Conservation (phyloP, 148 eudicot species). For the Silene latifolia region DNA sequence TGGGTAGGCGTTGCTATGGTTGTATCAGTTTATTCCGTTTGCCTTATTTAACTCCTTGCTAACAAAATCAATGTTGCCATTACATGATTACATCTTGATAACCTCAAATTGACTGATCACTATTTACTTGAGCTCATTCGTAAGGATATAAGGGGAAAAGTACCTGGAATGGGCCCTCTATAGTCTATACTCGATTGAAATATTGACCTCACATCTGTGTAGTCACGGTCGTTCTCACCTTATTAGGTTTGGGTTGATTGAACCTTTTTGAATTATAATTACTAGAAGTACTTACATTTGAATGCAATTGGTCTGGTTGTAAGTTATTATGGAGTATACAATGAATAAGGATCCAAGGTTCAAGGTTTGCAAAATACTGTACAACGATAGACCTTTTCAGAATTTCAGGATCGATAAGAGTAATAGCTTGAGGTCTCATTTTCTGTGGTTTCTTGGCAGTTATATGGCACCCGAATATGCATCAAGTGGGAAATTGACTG, state of each 20-base stretch:
- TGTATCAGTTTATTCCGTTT: conserved; percentile 13
- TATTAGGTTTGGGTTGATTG: background rate
- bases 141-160: too few relatives aligned
- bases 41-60: background rate
- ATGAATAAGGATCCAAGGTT: too few relatives aligned
- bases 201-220: background rate
- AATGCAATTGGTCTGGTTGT: background rate
- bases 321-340: background rate
- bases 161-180: too few relatives aligned
- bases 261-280: background rate
- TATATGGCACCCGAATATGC: conserved; percentile 99
- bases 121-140: too few relatives aligned
- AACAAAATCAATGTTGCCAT: background rate
- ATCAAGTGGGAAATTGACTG: conserved; percentile 88
- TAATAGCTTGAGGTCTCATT: background rate
- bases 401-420: background rate
- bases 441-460: conserved; percentile 34
- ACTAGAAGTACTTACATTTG: background rate
- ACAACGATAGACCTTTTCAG: too few relatives aligned
- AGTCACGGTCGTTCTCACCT: background rate
- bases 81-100: background rate
- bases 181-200: too few relatives aligned
- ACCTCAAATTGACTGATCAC: background rate
- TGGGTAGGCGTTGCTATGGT: conserved; percentile 28
- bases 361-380: too few relatives aligned